phyloP scores from a whole-genome alignment of 495 filamentous ascomycete genomes.

The Penicillium salamii region DNA sequence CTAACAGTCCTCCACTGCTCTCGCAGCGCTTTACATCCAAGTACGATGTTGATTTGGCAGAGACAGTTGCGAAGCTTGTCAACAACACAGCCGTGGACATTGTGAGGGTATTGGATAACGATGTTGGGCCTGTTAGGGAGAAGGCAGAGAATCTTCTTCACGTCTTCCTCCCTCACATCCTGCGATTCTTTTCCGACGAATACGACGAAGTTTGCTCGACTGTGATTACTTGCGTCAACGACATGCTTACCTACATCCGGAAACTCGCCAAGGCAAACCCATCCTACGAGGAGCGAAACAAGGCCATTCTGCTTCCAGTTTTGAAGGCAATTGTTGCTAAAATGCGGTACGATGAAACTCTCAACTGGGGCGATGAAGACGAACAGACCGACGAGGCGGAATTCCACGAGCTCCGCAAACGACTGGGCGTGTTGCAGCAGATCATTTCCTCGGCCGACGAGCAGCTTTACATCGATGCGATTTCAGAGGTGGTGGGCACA shows the following conservation, averaged over 20 bases:
- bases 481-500: conserved; percentile 75
- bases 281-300: conserved; percentile 63
- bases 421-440: conserved; percentile 85
- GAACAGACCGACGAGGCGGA: conserved; percentile 97
- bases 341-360: conserved; percentile 95
- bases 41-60: conserved; percentile 93
- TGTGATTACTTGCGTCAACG: conserved; percentile 85
- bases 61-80: conserved; percentile 92
- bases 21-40: conserved; percentile 72
- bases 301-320: conserved; percentile 77
- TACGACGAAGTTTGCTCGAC: conserved; percentile 97
- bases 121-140: conserved; percentile 52
- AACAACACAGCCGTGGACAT: conserved; percentile 86
- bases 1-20: conserved; percentile 72
- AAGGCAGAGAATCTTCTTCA: conserved; percentile 73
- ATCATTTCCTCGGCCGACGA: conserved; percentile 83
- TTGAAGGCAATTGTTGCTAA: conserved; percentile 88
- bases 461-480: conserved; percentile 75
- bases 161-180: conserved; percentile 75
- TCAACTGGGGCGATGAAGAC: conserved; percentile 90
- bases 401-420: conserved; percentile 89
- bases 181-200: conserved; percentile 95
- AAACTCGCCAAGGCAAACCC: conserved; percentile 64
- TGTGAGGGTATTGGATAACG: conserved; percentile 68
- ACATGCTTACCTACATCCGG: conserved; percentile 82